Conservation (phyloP, 2,329 filamentous ascomycete species). For the Talaromyces sp. region DNA sequence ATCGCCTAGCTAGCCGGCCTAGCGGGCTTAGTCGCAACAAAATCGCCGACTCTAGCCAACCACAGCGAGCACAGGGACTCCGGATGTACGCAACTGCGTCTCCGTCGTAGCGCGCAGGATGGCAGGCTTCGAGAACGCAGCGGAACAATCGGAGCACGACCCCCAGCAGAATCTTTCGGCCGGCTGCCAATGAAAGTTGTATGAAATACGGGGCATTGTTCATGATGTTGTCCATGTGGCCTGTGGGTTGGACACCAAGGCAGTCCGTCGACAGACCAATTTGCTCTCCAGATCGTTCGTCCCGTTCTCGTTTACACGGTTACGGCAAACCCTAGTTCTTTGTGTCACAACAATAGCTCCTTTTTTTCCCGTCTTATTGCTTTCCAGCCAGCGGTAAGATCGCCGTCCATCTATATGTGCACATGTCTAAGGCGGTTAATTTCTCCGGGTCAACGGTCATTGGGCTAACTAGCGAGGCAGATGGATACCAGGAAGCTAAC, state of each 20-base stretch:
- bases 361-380: neutral
- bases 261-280: neutral
- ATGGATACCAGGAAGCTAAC: neutral
- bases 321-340: neutral
- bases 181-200: neutral
- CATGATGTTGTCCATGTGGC: neutral
- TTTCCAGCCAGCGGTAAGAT: neutral
- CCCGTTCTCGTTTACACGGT: neutral
- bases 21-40: neutral
- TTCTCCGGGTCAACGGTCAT: neutral
- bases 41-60: neutral
- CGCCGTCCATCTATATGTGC: neutral
- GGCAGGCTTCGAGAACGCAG: neutral
- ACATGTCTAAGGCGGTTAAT: neutral
- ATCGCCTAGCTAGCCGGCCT: neutral
- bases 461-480: neutral
- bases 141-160: neutral
- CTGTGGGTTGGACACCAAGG: neutral
- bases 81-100: neutral
- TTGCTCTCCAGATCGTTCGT: neutral
- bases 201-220: neutral
- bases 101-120: neutral
- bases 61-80: neutral
- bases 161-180: neutral
- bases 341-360: neutral